Evolutionary conservation across 176 grass and related monocot species (phyloP).

Genomic region (Oryza glumipatula): DNA sequence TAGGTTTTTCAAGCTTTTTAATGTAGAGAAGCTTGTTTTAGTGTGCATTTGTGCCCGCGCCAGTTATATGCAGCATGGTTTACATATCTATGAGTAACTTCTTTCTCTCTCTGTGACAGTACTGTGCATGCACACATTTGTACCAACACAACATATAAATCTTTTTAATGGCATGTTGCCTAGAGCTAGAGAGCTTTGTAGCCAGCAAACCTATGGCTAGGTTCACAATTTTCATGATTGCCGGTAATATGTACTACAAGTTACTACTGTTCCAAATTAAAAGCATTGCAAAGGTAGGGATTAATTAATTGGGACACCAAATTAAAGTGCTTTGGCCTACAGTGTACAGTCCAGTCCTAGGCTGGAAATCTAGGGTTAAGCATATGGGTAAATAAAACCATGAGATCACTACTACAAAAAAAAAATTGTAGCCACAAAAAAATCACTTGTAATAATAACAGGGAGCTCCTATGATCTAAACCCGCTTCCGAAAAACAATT

Average conservation of each 20-base stretch:
- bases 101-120: neutral
- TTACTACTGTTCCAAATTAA: slow-evolving; percentile 2
- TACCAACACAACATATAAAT: slow-evolving; percentile 2
- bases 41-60: neutral
- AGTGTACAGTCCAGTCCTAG: neutral
- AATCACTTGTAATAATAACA: too few relatives aligned
- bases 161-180: slow-evolving; percentile 31
- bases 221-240: slow-evolving; percentile 43
- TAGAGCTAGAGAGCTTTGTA: slow-evolving; percentile 19
- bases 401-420: too few relatives aligned
- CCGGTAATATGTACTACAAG: neutral
- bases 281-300: neutral
- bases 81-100: neutral
- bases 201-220: slow-evolving; percentile 12
- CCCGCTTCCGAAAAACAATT: too few relatives aligned
- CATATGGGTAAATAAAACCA: neutral
- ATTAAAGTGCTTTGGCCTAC: neutral
- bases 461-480: too few relatives aligned
- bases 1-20: neutral
- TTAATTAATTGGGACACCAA: neutral
- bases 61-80: neutral
- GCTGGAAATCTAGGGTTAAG: neutral
- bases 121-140: slow-evolving; percentile 14
- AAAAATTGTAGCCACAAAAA: too few relatives aligned
- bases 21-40: too few relatives aligned